Evolutionary conservation across 2,329 filamentous ascomycete genomes (phyloP), one percentile per base, ranked within the genome.

Genomic region (Epichloe brachyelytri): DNA sequence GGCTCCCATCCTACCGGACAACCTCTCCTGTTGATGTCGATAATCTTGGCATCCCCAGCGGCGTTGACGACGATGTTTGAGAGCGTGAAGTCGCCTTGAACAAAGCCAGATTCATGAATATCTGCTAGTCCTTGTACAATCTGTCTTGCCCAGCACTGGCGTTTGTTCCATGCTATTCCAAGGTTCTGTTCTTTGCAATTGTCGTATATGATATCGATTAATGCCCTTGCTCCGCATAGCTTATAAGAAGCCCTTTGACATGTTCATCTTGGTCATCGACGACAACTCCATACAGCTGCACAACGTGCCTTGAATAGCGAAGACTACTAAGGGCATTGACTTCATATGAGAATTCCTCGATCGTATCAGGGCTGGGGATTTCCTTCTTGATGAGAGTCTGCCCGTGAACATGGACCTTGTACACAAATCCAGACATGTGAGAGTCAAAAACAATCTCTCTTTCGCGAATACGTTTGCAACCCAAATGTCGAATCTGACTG

Each of bases 1-100:
- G 93, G 90, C 59, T 98, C 93, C 93, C 93, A 98, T 22, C 91
- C 91, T 4, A 97, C 87, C 0, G 93, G 93, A 61, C 93, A 98
- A n/a, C 93, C 93, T 59, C 93, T 78, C 51, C 93, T 79, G 69
- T 98, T 98, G 71, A 98, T 96, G 67, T 98, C 93, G 62, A 98
- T 98, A 58, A 98, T 97, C 61, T 94, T 91, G 8, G 91, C 93
- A 62, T 96, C 78, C 62, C 89, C 83, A 43, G 85, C 70, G 12
- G 77, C 76, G 65, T 97, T 88, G 60, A 98, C 85, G 54, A 98
- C 93, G 57, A 98, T 95, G 63, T 98, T 98, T 5, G 90, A 95
- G 30, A 98, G 75, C 0, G 93, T 98, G 57, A 98, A 96, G 63
- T 98, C 93, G 22, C 93, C 93, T 63, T 98, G 93, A 11, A 98